Evolutionary conservation across 169 alveolate species (phyloP).

Genomic region (Blepharisma undulans): DNA sequence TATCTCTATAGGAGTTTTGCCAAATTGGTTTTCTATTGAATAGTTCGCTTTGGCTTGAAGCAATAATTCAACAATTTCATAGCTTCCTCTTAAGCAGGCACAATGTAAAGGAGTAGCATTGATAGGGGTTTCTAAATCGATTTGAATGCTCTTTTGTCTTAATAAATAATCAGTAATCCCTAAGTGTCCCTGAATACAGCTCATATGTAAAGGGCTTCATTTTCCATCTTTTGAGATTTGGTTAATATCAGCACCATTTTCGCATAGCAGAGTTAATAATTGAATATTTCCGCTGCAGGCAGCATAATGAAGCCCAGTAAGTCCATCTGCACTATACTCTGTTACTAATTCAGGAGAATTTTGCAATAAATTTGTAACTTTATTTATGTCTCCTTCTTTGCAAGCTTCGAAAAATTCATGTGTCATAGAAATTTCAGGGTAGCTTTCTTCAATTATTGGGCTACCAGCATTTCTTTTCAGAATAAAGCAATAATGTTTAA

Average conservation of each 20-base stretch:
- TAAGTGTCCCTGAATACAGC: slow-evolving; percentile 17
- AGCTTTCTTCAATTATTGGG: neutral
- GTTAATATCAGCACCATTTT: neutral
- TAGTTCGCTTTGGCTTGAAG: neutral
- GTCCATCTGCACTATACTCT: neutral
- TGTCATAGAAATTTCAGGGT: neutral
- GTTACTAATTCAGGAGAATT: neutral
- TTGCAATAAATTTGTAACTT: neutral
- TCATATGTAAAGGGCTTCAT: neutral
- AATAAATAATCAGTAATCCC: neutral
- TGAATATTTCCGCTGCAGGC: neutral
- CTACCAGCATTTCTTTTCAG: neutral
- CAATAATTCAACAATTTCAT: neutral
- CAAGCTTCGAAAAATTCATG: neutral
- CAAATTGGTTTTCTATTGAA: slow-evolving; percentile 5
- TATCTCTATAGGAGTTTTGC: slow-evolving; percentile 3
- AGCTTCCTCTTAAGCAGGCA: slow-evolving; percentile 17
- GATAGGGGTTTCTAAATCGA: neutral
- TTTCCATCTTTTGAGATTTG: slow-evolving; percentile 3
- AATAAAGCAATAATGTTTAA: neutral
- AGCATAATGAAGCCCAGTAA: neutral
- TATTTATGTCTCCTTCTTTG: slow-evolving; percentile 1
- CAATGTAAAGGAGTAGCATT: slow-evolving; percentile 18
- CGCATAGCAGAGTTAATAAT: neutral
- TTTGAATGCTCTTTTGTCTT: neutral